Conservation (phyloP, 2,329 filamentous ascomycete genomes). For the Trichoderma sp. region DNA sequence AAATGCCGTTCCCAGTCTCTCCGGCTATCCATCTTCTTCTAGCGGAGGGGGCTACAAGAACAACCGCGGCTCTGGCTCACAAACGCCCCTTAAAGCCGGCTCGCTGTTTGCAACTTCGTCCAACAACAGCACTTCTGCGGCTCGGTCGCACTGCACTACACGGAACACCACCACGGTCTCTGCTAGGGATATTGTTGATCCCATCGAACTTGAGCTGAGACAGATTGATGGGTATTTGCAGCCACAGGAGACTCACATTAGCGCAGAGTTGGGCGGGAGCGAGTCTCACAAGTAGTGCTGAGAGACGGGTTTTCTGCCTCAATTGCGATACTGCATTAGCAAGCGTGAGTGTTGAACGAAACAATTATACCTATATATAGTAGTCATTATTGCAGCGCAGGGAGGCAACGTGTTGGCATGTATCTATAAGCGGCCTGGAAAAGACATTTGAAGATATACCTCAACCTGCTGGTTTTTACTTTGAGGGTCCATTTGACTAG, state of each 20-base stretch:
- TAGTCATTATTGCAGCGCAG: not conserved
- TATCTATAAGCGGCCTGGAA: not conserved
- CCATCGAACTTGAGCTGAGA: slow-evolving; percentile 41
- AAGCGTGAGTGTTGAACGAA: not conserved
- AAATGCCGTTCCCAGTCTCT: slow-evolving; percentile 32
- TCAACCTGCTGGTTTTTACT: not conserved
- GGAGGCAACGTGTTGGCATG: not conserved
- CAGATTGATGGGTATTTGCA: slow-evolving; percentile 33
- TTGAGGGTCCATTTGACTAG: not conserved
- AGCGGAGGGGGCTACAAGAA: slow-evolving; percentile 29
- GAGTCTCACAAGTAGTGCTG: slow-evolving; percentile 21
- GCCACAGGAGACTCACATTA: not conserved
- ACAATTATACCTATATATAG: not conserved
- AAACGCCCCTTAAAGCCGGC: slow-evolving; percentile 35
- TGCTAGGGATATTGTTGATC: slow-evolving; percentile 33
- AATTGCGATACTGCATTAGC: not conserved
- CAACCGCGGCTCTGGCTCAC: slow-evolving; percentile 30
- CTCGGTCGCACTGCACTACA: not conserved
- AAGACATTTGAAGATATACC: not conserved
- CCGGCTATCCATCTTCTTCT: slow-evolving; percentile 24
- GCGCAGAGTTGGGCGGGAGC: slow-evolving; percentile 30
- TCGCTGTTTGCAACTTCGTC: slow-evolving; percentile 33
- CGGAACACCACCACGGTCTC: not conserved
- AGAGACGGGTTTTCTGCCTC: not conserved
- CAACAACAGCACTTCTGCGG: slow-evolving; percentile 12